phyloP scores from a whole-genome alignment of 208 protist genomes.

The Leishmania tarentolae region DNA sequence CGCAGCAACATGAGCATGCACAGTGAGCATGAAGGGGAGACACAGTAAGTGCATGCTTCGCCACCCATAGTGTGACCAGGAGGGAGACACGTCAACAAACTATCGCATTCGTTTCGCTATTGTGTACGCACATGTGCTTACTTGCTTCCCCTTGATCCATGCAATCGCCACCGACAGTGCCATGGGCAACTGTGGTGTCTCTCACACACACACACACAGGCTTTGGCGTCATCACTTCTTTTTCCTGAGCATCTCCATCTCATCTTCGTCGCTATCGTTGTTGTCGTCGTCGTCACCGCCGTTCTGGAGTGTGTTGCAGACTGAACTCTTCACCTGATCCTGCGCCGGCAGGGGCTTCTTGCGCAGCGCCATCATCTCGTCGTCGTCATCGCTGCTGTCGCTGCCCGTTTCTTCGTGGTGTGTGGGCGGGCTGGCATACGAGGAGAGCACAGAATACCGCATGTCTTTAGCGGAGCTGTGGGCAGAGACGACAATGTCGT shows the following conservation, averaged over 20 bases:
- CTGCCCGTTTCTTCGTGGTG: slow-evolving; percentile 7
- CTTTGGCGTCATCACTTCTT: slow-evolving; percentile 19
- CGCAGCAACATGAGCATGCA: neutral
- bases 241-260: slow-evolving; percentile 42
- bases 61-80: neutral
- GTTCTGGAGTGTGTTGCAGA: neutral
- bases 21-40: neutral
- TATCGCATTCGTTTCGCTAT: neutral
- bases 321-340: neutral
- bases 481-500: slow-evolving; percentile 24
- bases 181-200: neutral
- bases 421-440: neutral
- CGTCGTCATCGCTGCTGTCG: slow-evolving; percentile 23
- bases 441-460: slow-evolving; percentile 13
- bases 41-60: neutral
- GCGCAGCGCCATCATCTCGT: slow-evolving; percentile 41
- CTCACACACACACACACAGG: neutral
- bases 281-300: slow-evolving; percentile 29
- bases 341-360: slow-evolving; percentile 2
- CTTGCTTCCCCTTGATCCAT: neutral
- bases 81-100: neutral
- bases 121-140: neutral
- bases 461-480: slow-evolving; percentile 12
- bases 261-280: slow-evolving; percentile 40
- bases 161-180: neutral